Percentiles rank a stretch among this genome's conserved stretches.
Evolutionary conservation across 2,329 filamentous ascomycete species (phyloP).

Genomic region (Arthroderma uncinatum): DNA sequence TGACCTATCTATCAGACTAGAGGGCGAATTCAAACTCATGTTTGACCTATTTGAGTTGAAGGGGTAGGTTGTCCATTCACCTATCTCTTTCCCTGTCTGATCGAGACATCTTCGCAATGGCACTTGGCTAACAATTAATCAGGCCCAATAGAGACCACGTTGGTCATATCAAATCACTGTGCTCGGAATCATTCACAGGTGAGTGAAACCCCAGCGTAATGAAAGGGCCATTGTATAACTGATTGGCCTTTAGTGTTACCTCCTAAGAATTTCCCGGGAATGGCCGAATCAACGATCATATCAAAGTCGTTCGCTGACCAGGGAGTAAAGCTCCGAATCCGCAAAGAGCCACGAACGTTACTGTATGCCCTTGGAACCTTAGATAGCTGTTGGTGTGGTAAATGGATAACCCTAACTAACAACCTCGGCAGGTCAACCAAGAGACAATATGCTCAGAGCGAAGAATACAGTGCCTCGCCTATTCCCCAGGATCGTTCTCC

Average conservation of each 20-base stretch:
- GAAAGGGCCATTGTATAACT: background rate
- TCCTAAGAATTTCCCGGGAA: conserved; percentile 63
- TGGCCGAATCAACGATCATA: conserved; percentile 69
- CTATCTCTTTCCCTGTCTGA: conserved; percentile 1
- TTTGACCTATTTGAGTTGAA: conserved; percentile 69
- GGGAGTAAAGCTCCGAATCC: conserved; percentile 67
- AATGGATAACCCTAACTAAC: conserved; percentile 9
- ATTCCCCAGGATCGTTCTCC: background rate
- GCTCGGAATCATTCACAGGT: conserved; percentile 60
- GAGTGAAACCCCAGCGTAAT: conserved; percentile 22
- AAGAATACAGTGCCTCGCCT: background rate
- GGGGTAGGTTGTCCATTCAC: conserved; percentile 35
- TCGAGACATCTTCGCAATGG: background rate
- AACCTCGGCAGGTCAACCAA: background rate
- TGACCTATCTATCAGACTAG: conserved; percentile 66
- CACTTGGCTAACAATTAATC: background rate
- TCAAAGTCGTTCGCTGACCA: conserved; percentile 79
- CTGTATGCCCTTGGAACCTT: conserved; percentile 18
- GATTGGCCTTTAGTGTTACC: conserved; percentile 24
- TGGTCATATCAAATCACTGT: conserved; percentile 42
- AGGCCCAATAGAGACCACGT: conserved; percentile 31
- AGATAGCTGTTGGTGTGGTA: background rate
- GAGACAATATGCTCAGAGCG: background rate
- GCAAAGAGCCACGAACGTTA: conserved; percentile 65
- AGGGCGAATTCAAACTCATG: conserved; percentile 60